Conservation (phyloP, 2,329 filamentous ascomycete species). For the Dothistroma septosporum region DNA sequence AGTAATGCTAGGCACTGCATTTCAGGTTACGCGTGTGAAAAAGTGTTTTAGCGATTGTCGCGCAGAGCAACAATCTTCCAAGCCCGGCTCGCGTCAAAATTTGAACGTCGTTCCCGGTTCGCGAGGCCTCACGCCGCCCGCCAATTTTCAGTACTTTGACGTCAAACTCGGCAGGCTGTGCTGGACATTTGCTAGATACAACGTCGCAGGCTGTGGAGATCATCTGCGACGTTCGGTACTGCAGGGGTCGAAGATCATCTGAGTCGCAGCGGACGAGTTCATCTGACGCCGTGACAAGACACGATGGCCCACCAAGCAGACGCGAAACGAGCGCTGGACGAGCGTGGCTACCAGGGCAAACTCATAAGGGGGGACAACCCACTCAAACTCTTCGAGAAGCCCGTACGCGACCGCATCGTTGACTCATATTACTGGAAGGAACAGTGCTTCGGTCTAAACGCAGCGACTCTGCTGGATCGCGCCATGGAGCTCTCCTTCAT, state of each 20-base stretch:
- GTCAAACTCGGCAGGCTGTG: too few relatives aligned
- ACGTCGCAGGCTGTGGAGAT: too few relatives aligned
- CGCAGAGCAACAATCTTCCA: constrained; percentile 6
- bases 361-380: constrained; percentile 89
- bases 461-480: constrained; percentile 75
- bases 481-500: constrained; percentile 80
- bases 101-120: too few relatives aligned
- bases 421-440: constrained; percentile 98
- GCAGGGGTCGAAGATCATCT: too few relatives aligned
- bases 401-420: constrained; percentile 89
- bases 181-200: too few relatives aligned
- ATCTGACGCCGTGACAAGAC: too few relatives aligned
- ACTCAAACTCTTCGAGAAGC: constrained; percentile 92
- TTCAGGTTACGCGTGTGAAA: too few relatives aligned
- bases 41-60: constrained; percentile 7
- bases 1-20: constrained; percentile 13
- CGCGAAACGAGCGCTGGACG: constrained; percentile 73
- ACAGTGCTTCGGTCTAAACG: constrained; percentile 93
- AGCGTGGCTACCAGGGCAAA: constrained; percentile 72
- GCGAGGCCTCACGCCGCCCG: too few relatives aligned
- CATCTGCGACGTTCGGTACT: too few relatives aligned
- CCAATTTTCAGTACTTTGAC: too few relatives aligned
- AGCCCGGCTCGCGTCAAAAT: too few relatives aligned
- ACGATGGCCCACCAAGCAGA: constrained; percentile 67
- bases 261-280: too few relatives aligned